Conservation (phyloP, 2,329 filamentous ascomycete species). For the Neopestalotiopsis clavispora region DNA sequence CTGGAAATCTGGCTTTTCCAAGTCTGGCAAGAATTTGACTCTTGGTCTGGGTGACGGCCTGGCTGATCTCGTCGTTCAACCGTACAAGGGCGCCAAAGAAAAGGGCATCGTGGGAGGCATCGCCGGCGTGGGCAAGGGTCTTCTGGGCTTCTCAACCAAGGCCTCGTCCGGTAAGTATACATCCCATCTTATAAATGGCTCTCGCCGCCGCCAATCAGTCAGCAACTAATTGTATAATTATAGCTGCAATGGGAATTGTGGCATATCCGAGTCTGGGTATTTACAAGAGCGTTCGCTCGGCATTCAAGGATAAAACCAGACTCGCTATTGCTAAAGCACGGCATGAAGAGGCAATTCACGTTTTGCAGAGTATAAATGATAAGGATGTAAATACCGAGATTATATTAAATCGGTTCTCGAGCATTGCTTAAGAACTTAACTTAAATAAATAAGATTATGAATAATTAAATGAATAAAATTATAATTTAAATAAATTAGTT, state of each 20-base stretch:
- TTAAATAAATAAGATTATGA: not conserved
- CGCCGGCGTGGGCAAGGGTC: not conserved
- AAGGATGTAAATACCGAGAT: not conserved
- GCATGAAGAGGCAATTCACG: not conserved
- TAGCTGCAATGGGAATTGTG: constrained; percentile 10
- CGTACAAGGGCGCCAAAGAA: constrained; percentile 4
- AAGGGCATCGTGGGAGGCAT: not conserved
- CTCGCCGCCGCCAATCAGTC: too few relatives aligned
- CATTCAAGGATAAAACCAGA: not conserved
- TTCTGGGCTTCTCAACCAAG: constrained; percentile 10
- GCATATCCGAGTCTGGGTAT: constrained; percentile 11
- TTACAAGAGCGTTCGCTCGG: not conserved
- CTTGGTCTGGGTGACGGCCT: not conserved
- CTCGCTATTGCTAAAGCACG: not conserved
- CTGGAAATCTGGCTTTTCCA: constrained; percentile 3
- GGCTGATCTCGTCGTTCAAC: constrained; percentile 7
- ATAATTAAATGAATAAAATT: not conserved
- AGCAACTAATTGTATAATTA: not conserved
- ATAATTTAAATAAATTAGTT: not conserved
- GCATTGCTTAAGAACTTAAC: not conserved
- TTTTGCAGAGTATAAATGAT: not conserved
- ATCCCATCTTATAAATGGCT: too few relatives aligned
- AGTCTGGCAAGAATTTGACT: not conserved
- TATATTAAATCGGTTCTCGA: not conserved
- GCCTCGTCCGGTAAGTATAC: not conserved